phyloP scores from a whole-genome alignment of 352 stramenopile genomes.

The Pythium grandisporangium region DNA sequence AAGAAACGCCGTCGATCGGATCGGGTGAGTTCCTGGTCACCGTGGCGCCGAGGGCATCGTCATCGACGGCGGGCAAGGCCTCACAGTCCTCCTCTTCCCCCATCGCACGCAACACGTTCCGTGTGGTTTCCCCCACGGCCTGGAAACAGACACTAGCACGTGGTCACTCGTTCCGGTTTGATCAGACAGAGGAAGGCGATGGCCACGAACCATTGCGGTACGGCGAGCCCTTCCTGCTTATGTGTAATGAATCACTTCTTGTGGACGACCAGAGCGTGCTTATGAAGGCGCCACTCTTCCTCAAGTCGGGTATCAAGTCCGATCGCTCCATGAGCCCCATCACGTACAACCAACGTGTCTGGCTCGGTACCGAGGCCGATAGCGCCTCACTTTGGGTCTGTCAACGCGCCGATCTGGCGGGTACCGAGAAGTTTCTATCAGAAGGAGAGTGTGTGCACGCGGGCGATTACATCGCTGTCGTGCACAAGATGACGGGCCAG shows the following conservation, averaged over 20 bases:
- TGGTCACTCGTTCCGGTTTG: conserved; percentile 11
- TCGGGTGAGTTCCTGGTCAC: conserved; percentile 70
- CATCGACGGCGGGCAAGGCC: conserved; percentile 5
- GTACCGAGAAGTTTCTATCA: conserved; percentile 64
- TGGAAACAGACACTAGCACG: conserved; percentile 26
- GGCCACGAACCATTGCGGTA: conserved; percentile 35
- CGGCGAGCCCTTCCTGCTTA: conserved; percentile 74
- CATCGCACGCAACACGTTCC: conserved; percentile 58
- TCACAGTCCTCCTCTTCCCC: too few relatives aligned
- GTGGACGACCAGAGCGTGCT: conserved; percentile 69
- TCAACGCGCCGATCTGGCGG: conserved; percentile 41
- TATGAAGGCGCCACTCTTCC: conserved; percentile 60
- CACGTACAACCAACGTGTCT: conserved; percentile 78
- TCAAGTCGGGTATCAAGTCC: conserved; percentile 77
- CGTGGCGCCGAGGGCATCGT: too few relatives aligned
- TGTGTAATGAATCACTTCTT: conserved; percentile 71
- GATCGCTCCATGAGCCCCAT: conserved; percentile 83
- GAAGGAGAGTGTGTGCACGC: conserved; percentile 26
- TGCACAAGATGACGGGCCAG: conserved; percentile 84
- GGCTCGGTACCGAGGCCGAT: conserved; percentile 48
- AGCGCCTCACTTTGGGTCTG: conserved; percentile 70
- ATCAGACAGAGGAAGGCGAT: too few relatives aligned
- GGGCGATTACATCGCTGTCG: conserved; percentile 43
- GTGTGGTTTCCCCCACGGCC: conserved; percentile 35
- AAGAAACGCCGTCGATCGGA: conserved; percentile 74